Evolutionary conservation across 352 stramenopile genomes (phyloP).

Genomic region (Bremia lactucae): DNA sequence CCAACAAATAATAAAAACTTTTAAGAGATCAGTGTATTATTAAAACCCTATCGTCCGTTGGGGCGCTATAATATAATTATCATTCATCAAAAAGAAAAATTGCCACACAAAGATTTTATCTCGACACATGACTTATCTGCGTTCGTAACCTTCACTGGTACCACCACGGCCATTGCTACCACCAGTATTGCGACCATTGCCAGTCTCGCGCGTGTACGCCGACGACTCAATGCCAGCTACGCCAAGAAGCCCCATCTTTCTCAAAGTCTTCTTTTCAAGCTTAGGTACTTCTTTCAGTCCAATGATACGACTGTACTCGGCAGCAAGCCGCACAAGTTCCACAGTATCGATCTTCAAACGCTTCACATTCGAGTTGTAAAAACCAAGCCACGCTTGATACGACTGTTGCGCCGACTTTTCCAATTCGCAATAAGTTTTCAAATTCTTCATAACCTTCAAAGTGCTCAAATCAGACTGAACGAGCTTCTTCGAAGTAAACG

Average conservation of each 20-base stretch:
- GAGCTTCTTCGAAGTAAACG: constrained; percentile 11
- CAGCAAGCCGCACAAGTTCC: constrained; percentile 66
- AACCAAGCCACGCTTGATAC: constrained; percentile 93
- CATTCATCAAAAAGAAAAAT: too few species aligned
- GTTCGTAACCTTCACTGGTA: constrained; percentile 13
- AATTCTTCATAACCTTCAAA: constrained; percentile 23
- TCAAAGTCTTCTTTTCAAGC: constrained; percentile 79
- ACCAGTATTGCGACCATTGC: constrained; percentile 9
- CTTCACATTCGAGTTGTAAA: constrained; percentile 85
- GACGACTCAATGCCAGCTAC: constrained; percentile 51
- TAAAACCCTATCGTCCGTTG: too few species aligned
- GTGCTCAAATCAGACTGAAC: constrained; percentile 12
- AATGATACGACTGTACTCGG: constrained; percentile 45
- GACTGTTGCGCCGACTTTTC: constrained; percentile 76
- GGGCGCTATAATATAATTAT: too few species aligned
- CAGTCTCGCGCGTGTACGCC: constrained; percentile 28
- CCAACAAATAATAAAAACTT: too few species aligned
- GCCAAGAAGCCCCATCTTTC: constrained; percentile 80
- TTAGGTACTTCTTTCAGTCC: constrained; percentile 57
- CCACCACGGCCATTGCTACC: constrained; percentile 8
- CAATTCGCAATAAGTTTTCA: constrained; percentile 42
- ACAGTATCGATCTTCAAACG: constrained; percentile 30
- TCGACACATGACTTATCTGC: too few species aligned
- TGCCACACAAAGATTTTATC: too few species aligned
- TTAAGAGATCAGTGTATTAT: too few species aligned